Evolutionary conservation across 352 stramenopile genomes (phyloP).

Genomic region (Phytopythium cucurbitacearum): DNA sequence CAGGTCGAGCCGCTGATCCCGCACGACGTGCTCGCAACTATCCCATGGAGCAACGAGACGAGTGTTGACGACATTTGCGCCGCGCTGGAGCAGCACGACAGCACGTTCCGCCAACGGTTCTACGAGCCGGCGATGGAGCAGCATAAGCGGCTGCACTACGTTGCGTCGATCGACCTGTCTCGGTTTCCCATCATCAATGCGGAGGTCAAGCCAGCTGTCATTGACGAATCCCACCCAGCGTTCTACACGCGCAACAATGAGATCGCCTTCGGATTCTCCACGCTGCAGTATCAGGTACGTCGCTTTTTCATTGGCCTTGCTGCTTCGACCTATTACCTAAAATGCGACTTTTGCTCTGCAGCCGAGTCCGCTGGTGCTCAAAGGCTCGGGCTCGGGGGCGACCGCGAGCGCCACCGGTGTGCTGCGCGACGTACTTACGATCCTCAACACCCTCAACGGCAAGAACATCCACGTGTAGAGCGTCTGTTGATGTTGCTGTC

Average conservation of each 20-base stretch:
- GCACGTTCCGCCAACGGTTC: slow-evolving; percentile 50
- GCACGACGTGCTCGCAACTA: slow-evolving; percentile 28
- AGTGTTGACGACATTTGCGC: slow-evolving; percentile 41
- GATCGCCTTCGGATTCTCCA: slow-evolving; percentile 67
- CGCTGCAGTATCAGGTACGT: slow-evolving; percentile 55
- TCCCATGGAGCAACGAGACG: slow-evolving; percentile 44
- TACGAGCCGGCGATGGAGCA: slow-evolving; percentile 36
- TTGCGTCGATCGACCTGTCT: slow-evolving; percentile 60
- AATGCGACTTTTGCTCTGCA: slow-evolving; percentile 4
- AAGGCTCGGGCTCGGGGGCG: slow-evolving; percentile 59
- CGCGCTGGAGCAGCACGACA: slow-evolving; percentile 50
- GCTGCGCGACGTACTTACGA: slow-evolving; percentile 71
- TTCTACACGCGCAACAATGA: slow-evolving; percentile 67
- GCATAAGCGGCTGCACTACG: slow-evolving; percentile 55
- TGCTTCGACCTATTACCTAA: not conserved
- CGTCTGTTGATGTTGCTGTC: too few relatives aligned
- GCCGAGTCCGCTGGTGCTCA: slow-evolving; percentile 60
- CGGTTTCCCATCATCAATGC: slow-evolving; percentile 44
- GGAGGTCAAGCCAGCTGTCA: slow-evolving; percentile 42
- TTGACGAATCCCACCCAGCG: slow-evolving; percentile 57
- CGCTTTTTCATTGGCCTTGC: not conserved
- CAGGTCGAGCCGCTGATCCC: slow-evolving; percentile 52
- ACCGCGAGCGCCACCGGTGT: slow-evolving; percentile 63
- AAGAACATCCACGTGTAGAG: slow-evolving; percentile 30
- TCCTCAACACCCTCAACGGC: slow-evolving; percentile 63